Base-by-base conservation (phyloP, 192 early-diverging fungal genomes). In the Entomortierella beljakovae region DNA sequence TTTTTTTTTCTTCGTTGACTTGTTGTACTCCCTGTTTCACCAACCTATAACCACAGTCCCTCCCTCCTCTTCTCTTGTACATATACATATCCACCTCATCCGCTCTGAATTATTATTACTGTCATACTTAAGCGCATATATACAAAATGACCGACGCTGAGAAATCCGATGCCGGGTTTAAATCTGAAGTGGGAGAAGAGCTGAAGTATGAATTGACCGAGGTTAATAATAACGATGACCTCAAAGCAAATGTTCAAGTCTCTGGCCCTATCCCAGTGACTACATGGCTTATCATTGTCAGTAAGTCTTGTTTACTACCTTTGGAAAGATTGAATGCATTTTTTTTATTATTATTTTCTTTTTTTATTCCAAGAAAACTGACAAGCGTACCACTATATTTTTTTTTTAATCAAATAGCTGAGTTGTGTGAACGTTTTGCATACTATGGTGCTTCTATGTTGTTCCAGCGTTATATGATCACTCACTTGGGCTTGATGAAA, bases 401-500 rank as follows among this genome's bases (percentile, higher is more conserved):
- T 8, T 57, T 83, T 26, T 42, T n/a, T n/a, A n/a, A n/a, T n/a
- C n/a, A n/a, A n/a, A n/a, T 84, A 73, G 87, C 87, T 48, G 89
- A 90, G 77, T 81, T 90, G 33, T 84, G 83, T 68, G 89, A 90
- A 68, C 87, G 89, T 61, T 90, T 90, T 70, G 83, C 89, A 2
- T 90, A 83, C 77, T 90, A 90, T 68, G 89, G 89, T n/a, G 82
- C 88, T 38, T 82, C 86, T 7, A 87, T 83, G 20, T 74, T 82
- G 42, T 90, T 90, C 75, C 89, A 90, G 54, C 88, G 88, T 57
- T 90, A 90, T 68, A 88, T 88, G 77, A 71, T 86, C 55, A 82
- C 83, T 61, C 82, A 80, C 3, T 84, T 88, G 67, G 53, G 77
- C 15, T 65, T 66, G 5, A 50, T 42, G 57, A 77, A 82, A 28